A percentile compares a stretch with the other conserved stretches of the same genome.
Conservation (phyloP, 2,329 filamentous ascomycete species). For the Dactylellina haptotyla region DNA sequence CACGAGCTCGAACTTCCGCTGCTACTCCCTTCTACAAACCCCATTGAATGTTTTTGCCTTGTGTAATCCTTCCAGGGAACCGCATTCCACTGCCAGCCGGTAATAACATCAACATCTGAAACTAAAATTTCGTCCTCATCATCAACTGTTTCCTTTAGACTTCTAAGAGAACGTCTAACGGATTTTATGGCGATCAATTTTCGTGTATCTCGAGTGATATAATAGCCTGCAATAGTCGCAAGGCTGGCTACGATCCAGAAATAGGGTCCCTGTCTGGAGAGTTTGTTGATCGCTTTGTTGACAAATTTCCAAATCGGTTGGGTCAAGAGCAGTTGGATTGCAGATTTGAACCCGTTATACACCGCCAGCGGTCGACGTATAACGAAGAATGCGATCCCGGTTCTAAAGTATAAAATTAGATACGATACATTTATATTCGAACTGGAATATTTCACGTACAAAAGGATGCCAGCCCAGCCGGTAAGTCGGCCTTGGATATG, state of each 20-base stretch:
- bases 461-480: neutral
- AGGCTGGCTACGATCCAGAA: constrained; percentile 27
- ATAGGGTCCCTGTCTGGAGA: constrained; percentile 6
- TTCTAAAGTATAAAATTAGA: neutral
- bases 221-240: neutral
- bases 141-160: neutral
- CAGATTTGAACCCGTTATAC: neutral
- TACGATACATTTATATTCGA: neutral
- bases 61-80: constrained; percentile 16
- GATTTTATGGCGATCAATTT: constrained; percentile 8
- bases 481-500: constrained; percentile 1
- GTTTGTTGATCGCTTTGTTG: constrained; percentile 2
- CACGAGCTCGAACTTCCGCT: no score
- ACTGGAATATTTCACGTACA: constrained; percentile 8
- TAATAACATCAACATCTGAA: constrained; percentile 1
- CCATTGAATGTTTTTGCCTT: neutral
- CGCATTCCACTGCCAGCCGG: constrained; percentile 11
- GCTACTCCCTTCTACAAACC: no score
- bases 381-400: constrained; percentile 1
- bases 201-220: constrained; percentile 12
- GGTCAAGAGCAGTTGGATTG: neutral
- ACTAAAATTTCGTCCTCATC: neutral
- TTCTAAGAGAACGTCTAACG: neutral
- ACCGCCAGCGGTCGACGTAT: constrained; percentile 1
- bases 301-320: neutral